phyloP scores from a whole-genome alignment of 495 filamentous ascomycete species.

The Talaromyces ruber region DNA sequence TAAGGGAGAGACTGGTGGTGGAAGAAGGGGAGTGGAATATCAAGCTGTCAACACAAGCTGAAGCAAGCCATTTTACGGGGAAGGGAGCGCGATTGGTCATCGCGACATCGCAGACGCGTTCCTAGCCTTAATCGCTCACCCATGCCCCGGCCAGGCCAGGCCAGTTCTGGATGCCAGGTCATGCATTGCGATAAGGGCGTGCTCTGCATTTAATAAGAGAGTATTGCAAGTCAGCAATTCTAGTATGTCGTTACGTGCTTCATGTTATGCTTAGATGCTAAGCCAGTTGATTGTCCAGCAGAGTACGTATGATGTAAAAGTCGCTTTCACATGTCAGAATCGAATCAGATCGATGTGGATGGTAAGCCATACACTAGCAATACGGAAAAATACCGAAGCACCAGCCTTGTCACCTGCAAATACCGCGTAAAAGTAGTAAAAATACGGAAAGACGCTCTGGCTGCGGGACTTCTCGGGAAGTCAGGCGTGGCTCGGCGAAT shows the following conservation, averaged over 20 bases:
- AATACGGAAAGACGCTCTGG: not conserved
- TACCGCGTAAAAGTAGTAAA: not conserved
- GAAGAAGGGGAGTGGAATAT: not conserved
- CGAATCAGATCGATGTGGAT: not conserved
- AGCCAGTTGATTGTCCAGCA: not conserved
- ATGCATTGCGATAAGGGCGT: not conserved
- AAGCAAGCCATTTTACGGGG: not conserved
- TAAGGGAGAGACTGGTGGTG: not conserved
- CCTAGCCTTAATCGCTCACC: not conserved
- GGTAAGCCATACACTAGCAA: not conserved
- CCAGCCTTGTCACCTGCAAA: not conserved
- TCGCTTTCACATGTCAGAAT: not conserved
- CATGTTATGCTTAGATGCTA: too few relatives aligned
- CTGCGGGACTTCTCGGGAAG: not conserved
- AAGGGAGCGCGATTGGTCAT: slow-evolving; percentile 1
- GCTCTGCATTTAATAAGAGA: not conserved
- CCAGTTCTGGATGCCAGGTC: not conserved
- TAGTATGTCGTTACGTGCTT: not conserved
- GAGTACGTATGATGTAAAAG: not conserved
- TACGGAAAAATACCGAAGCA: not conserved
- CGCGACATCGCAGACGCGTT: slow-evolving; percentile 2
- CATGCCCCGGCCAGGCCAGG: not conserved
- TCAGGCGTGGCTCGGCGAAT: not conserved
- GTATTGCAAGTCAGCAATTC: too few relatives aligned
- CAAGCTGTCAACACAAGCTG: not conserved